These are phyloP conservation scores for Linnemannia hyalina DNA, from an alignment of 192 early-diverging fungal species.

Conservation along the genomic window DNA sequence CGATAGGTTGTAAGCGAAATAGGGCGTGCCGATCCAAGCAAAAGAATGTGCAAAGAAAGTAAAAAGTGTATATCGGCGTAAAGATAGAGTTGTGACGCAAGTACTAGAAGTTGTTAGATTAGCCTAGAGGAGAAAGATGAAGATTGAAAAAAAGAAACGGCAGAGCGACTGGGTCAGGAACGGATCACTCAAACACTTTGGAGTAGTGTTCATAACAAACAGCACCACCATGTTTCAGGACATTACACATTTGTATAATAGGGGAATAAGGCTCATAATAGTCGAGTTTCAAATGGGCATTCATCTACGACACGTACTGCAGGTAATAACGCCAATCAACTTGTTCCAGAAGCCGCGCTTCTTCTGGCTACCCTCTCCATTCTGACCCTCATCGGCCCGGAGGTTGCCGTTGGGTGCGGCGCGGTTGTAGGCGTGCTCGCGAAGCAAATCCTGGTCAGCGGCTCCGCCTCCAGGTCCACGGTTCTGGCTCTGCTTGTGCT, in stretches of 20 bases:
- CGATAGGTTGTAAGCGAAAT: neutral
- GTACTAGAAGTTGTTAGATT: neutral
- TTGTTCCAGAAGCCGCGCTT: constrained; percentile 58
- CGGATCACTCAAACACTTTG: neutral
- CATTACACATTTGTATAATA: neutral
- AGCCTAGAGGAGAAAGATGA: neutral
- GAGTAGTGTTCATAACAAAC: neutral
- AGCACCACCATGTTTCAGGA: neutral
- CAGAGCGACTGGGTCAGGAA: neutral
- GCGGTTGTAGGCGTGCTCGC: constrained; percentile 47
- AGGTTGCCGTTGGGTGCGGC: constrained; percentile 41
- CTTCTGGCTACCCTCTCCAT: constrained; percentile 46
- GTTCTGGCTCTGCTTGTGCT: constrained; percentile 46
- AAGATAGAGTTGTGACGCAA: neutral
- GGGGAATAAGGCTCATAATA: constrained; percentile 3
- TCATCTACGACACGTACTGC: constrained; percentile 57
- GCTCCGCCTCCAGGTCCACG: constrained; percentile 15
- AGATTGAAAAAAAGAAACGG: neutral
- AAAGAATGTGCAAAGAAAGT: neutral
- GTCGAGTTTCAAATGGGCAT: neutral
- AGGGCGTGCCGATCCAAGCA: neutral
- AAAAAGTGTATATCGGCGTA: neutral
- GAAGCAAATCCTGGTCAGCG: constrained; percentile 46
- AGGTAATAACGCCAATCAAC: constrained; percentile 60
- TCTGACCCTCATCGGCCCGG: constrained; percentile 28